Evolutionary conservation across 306 rosid species (phyloP).

Genomic region (Trichosanthes truncata): DNA sequence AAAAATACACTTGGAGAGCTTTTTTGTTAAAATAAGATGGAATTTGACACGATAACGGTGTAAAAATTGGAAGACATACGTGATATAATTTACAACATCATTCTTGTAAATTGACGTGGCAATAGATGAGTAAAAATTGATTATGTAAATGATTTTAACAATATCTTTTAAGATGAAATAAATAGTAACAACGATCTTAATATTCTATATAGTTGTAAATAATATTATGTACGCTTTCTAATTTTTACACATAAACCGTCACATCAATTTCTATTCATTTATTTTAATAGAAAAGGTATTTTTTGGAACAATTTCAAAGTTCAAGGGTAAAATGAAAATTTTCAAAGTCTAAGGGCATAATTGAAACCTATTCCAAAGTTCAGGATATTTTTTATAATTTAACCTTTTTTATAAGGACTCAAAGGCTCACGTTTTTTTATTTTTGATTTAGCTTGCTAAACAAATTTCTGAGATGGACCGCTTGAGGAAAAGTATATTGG

Average conservation of each 20-base stretch:
- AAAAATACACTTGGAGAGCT: no score
- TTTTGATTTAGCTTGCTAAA: slow-evolving; percentile 59
- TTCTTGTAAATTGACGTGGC: no score
- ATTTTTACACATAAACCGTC: no score
- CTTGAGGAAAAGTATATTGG: slow-evolving; percentile 48
- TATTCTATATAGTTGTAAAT: no score
- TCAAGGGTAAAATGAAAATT: background rate
- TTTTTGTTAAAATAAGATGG: background rate
- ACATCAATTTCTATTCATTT: no score
- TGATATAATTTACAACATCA: no score
- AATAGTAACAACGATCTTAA: no score
- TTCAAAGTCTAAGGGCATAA: background rate
- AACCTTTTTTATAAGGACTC: slow-evolving; percentile 12
- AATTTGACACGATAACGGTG: background rate
- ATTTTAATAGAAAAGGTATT: no score
- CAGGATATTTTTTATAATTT: background rate
- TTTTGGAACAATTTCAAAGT: no score
- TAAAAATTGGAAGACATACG: background rate
- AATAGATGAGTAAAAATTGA: background rate
- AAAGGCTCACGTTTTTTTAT: slow-evolving; percentile 17
- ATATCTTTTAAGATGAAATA: no score
- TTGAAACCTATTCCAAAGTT: background rate
- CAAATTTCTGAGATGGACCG: slow-evolving; percentile 70
- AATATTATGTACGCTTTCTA: no score
- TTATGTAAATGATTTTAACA: no score